phyloP scores from a whole-genome alignment of 2,329 filamentous ascomycete genomes.

The Colletotrichum neosansevieriae region DNA sequence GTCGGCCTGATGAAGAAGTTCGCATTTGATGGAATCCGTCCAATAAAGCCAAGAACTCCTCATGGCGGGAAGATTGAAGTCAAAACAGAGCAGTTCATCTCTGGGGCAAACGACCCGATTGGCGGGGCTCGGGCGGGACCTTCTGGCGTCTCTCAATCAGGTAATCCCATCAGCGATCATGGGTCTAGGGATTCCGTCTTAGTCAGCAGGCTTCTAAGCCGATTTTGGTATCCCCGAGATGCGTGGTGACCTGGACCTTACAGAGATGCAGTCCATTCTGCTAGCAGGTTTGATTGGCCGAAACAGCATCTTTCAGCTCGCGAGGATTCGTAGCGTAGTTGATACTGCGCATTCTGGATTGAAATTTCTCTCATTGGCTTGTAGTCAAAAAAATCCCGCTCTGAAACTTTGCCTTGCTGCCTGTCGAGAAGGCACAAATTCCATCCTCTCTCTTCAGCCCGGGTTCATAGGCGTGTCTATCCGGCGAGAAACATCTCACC shows the following conservation, averaged over 20 bases:
- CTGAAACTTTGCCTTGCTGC: too few species aligned
- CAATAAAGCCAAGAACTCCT: background rate
- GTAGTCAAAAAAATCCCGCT: too few species aligned
- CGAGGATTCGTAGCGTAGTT: background rate
- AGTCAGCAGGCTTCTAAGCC: background rate
- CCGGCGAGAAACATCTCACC: background rate
- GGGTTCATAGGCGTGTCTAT: background rate
- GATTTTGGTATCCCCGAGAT: too few species aligned
- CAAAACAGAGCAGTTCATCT: slow-evolving; percentile 29
- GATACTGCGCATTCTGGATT: too few species aligned
- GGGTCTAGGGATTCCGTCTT: background rate
- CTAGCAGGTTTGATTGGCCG: too few species aligned
- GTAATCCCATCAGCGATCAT: slow-evolving; percentile 8
- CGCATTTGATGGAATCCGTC: too few species aligned
- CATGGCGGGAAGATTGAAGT: slow-evolving; percentile 10
- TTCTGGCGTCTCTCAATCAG: background rate
- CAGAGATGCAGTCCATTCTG: too few species aligned
- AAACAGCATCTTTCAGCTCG: background rate
- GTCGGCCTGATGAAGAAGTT: too few species aligned
- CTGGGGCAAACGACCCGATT: slow-evolving; percentile 7
- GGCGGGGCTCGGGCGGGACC: background rate
- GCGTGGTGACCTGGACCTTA: too few species aligned
- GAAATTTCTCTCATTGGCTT: too few species aligned
- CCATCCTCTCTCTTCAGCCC: too few species aligned
- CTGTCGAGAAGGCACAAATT: too few species aligned